Conservation (phyloP, 192 early-diverging fungal species). For the Funneliformis geosporum region DNA sequence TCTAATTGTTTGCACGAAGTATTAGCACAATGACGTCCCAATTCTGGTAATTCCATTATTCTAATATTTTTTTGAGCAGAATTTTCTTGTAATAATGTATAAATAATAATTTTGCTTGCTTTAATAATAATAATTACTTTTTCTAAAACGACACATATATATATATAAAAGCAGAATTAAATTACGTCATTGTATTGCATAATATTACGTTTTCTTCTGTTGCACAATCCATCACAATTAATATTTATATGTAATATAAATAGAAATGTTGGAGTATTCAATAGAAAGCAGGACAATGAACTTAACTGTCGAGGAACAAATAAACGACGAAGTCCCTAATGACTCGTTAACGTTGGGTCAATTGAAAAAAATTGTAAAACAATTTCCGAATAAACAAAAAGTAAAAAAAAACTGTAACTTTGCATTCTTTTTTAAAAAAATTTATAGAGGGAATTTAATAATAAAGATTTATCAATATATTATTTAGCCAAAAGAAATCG, state of each 20-base stretch:
- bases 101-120: too few relatives aligned
- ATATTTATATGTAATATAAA: background rate
- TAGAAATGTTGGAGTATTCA: background rate
- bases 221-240: too few relatives aligned
- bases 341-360: constrained; percentile 57
- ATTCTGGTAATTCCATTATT: constrained; percentile 72
- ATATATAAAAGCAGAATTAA: too few relatives aligned
- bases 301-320: background rate
- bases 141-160: too few relatives aligned
- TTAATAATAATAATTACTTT: too few relatives aligned
- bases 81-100: too few relatives aligned
- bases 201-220: too few relatives aligned
- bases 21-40: constrained; percentile 68
- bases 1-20: constrained; percentile 59
- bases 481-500: constrained; percentile 43
- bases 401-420: constrained; percentile 30
- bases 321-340: constrained; percentile 5
- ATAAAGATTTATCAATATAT: background rate
- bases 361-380: constrained; percentile 55
- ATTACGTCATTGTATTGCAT: too few relatives aligned
- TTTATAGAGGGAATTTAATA: background rate
- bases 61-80: too few relatives aligned
- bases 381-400: constrained; percentile 52
- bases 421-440: background rate
- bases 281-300: background rate